Percentiles rank a stretch among this genome's conserved stretches.
These are phyloP conservation scores for Primulina huaijiensis DNA, from an alignment of 257 asterid genomes.

Conservation along the genomic window DNA sequence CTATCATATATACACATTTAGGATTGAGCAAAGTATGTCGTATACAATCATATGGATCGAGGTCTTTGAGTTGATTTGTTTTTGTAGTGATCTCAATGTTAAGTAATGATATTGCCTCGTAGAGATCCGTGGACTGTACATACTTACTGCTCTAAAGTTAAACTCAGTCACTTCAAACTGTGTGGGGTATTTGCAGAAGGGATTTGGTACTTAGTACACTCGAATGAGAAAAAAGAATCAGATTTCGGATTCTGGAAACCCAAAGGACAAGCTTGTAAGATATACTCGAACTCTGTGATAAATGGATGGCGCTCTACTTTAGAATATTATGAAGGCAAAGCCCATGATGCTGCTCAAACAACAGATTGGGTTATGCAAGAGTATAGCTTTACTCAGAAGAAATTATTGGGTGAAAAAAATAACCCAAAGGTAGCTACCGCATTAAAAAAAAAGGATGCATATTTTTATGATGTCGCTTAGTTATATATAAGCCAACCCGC, in stretches of 20 bases:
- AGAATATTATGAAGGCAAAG: constrained; percentile 44
- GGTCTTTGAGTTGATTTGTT: neutral
- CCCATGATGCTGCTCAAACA: constrained; percentile 30
- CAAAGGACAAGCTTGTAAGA: constrained; percentile 41
- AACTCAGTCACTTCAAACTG: neutral
- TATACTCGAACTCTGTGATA: constrained; percentile 39
- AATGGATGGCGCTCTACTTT: constrained; percentile 56
- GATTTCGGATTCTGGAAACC: constrained; percentile 53
- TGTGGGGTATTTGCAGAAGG: constrained; percentile 40
- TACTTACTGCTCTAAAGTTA: constrained; percentile 1
- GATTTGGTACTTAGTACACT: constrained; percentile 45
- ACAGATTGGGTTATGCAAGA: constrained; percentile 67
- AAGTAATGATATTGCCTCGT: neutral
- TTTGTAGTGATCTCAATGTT: neutral
- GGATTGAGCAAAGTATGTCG: neutral
- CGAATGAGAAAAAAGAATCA: constrained; percentile 36
- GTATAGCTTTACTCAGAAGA: constrained; percentile 38
- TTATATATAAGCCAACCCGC: constrained; percentile 13
- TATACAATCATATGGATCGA: constrained; percentile 6
- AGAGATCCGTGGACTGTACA: neutral
- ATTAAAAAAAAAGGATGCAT: neutral
- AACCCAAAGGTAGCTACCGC: constrained; percentile 42
- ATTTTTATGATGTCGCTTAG: neutral
- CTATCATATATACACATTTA: neutral
- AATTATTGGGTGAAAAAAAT: constrained; percentile 17